phyloP scores from a whole-genome alignment of 2,329 filamentous ascomycete species.

The Cladobotryum mycophilum region DNA sequence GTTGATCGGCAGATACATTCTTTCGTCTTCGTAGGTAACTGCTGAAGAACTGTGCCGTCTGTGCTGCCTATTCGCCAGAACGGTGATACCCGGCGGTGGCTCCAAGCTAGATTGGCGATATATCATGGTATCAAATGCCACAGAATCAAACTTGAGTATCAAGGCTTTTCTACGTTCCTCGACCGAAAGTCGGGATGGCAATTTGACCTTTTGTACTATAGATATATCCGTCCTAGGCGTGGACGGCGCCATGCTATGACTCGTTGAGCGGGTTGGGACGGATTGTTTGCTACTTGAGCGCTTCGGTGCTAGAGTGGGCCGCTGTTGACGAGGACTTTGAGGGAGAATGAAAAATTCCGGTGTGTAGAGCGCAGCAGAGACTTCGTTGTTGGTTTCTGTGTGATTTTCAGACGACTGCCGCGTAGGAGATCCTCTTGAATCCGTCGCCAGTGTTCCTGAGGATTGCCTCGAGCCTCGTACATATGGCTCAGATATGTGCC shows the following conservation, averaged over 20 bases:
- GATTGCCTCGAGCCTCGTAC: too few species aligned
- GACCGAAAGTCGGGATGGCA: not conserved
- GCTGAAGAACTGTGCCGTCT: slow-evolving; percentile 3
- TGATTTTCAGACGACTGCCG: too few species aligned
- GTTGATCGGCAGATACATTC: slow-evolving; percentile 42
- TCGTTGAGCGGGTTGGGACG: not conserved
- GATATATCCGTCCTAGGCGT: not conserved
- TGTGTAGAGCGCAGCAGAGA: not conserved
- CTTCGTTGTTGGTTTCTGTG: not conserved
- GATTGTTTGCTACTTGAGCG: not conserved
- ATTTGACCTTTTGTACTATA: not conserved
- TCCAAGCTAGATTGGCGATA: slow-evolving; percentile 28
- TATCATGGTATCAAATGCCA: slow-evolving; percentile 33
- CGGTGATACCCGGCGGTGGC: slow-evolving; percentile 19
- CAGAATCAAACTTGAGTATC: slow-evolving; percentile 14
- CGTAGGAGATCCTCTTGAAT: too few species aligned
- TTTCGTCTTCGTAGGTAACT: slow-evolving; percentile 19
- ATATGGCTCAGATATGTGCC: too few species aligned
- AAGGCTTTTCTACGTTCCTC: not conserved
- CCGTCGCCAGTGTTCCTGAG: too few species aligned
- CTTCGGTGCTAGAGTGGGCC: not conserved
- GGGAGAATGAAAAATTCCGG: not conserved
- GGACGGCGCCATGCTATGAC: not conserved
- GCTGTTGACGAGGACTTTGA: not conserved
- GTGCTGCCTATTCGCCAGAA: slow-evolving; percentile 9